Percentiles rank a stretch among this genome's conserved stretches.
phyloP scores from a whole-genome alignment of 345 rosid species.

The Eutrema heterophyllum region DNA sequence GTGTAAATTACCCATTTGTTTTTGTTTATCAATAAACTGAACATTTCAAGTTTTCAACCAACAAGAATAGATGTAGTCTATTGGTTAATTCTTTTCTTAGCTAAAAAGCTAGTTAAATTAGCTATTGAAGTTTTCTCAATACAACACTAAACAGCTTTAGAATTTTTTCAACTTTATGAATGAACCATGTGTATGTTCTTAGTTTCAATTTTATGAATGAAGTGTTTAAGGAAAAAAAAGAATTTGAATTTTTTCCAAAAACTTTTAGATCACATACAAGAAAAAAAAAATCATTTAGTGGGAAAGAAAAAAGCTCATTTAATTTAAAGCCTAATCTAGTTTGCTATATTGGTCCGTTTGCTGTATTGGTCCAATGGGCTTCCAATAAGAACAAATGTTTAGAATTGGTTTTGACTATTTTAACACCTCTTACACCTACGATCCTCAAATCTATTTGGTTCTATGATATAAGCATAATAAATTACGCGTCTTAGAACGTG shows the following conservation, averaged over 20 bases:
- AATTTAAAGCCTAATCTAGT: background rate
- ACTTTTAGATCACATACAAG: background rate
- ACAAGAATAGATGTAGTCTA: background rate
- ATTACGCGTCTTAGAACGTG: background rate
- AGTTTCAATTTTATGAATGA: too few species aligned
- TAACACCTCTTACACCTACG: background rate
- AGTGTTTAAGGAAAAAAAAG: too few species aligned
- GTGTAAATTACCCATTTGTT: background rate
- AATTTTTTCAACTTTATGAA: too few species aligned
- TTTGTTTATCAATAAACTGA: background rate
- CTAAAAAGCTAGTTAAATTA: background rate
- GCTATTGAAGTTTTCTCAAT: background rate
- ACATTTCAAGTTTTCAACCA: background rate
- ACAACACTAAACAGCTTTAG: too few species aligned
- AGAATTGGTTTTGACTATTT: background rate
- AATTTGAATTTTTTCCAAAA: background rate
- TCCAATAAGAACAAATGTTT: background rate
- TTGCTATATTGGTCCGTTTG: background rate
- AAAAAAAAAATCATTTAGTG: background rate
- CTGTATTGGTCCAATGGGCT: constrained; percentile 2
- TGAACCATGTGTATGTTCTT: too few species aligned
- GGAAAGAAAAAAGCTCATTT: background rate
- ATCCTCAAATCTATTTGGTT: background rate
- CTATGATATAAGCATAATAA: background rate
- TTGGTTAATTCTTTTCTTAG: background rate